Evolutionary conservation across 1,139 yeast genomes (phyloP).

Genomic region (Meyerozyma smithsonii): DNA sequence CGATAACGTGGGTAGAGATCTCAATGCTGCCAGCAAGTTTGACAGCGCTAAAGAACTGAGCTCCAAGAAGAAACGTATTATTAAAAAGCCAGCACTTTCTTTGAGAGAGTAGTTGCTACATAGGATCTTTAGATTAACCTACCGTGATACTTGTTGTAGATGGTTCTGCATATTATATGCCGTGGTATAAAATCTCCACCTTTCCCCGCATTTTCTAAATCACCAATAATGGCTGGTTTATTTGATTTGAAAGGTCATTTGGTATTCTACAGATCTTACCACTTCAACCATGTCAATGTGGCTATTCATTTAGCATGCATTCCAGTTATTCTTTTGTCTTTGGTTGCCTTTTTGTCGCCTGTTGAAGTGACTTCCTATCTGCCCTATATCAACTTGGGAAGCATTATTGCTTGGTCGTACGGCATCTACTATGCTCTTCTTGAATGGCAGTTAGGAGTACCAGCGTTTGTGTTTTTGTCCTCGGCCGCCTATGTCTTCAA

Average conservation of each 20-base stretch:
- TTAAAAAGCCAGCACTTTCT: conserved; percentile 53
- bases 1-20: conserved; percentile 82
- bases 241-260: conserved; percentile 63
- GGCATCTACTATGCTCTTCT: conserved; percentile 39
- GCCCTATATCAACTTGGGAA: conserved; percentile 40
- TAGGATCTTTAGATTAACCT: not conserved
- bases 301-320: conserved; percentile 74
- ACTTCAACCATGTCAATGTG: conserved; percentile 65
- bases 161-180: not conserved
- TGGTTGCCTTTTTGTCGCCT: conserved; percentile 38
- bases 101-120: conserved; percentile 30
- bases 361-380: conserved; percentile 9
- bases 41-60: conserved; percentile 28
- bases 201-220: not conserved
- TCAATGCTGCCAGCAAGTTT: conserved; percentile 45
- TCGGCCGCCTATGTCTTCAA: conserved; percentile 40
- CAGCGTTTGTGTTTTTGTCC: conserved; percentile 31
- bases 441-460: conserved; percentile 40
- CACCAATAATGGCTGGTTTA: conserved; percentile 9
- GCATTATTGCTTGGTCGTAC: conserved; percentile 28
- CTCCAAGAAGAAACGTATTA: conserved; percentile 36
- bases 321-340: conserved; percentile 65
- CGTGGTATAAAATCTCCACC: not conserved
- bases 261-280: conserved; percentile 81
- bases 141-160: not conserved